Evolutionary conservation across 2,329 filamentous ascomycete species (phyloP).

Genomic region (Parastagonospora nodorum): DNA sequence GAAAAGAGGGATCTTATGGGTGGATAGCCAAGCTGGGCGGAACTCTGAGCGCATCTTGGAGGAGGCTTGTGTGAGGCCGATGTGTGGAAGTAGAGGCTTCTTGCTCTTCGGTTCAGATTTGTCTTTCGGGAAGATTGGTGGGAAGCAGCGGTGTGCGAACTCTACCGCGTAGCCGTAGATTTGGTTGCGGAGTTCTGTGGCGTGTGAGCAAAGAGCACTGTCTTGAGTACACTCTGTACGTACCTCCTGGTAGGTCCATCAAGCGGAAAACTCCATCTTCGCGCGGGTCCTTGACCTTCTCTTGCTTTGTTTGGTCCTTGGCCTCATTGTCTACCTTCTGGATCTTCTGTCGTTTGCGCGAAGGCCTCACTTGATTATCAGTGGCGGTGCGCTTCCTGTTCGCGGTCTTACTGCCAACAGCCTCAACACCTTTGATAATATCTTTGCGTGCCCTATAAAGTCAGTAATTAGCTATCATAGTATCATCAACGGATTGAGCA

Average conservation of each 20-base stretch:
- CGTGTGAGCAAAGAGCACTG: constrained; percentile 4
- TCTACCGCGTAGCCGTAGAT: constrained; percentile 26
- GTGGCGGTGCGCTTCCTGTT: constrained; percentile 5
- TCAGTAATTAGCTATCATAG: constrained; percentile 1
- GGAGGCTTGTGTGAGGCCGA: constrained; percentile 27
- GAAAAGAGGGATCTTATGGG: constrained; percentile 22
- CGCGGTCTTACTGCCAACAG: constrained; percentile 2
- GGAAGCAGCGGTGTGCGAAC: constrained; percentile 16
- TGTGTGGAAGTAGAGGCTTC: constrained; percentile 17
- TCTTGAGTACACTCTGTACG: not conserved
- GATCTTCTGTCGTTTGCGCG: constrained; percentile 11
- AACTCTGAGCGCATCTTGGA: constrained; percentile 31
- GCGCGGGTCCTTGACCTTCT: not conserved
- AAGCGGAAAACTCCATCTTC: constrained; percentile 18
- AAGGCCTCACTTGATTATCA: not conserved
- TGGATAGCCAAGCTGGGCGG: constrained; percentile 28
- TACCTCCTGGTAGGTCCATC: constrained; percentile 29
- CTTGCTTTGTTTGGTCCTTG: not conserved
- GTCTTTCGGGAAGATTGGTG: constrained; percentile 10
- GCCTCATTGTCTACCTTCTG: not conserved
- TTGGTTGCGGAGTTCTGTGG: constrained; percentile 31
- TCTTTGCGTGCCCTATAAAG: constrained; percentile 6
- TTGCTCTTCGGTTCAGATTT: not conserved
- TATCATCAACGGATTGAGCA: not conserved
- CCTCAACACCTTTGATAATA: constrained; percentile 1